A percentile compares a stretch with the other conserved stretches of the same genome.
Evolutionary conservation across 192 early-diverging fungal species (phyloP).

Genomic region (Globomyces pollinis-pini): DNA sequence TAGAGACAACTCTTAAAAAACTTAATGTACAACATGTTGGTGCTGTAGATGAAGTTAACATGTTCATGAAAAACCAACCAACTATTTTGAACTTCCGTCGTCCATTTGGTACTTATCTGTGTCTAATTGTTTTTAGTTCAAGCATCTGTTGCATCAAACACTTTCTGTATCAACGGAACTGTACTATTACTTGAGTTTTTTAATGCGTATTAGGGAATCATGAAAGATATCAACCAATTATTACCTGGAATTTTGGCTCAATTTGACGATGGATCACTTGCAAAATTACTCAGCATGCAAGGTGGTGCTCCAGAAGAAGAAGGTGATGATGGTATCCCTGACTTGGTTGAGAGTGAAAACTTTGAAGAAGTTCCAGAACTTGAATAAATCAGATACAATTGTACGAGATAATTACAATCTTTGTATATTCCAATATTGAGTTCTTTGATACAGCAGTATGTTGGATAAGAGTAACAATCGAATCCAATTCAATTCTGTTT

Average conservation of each 20-base stretch:
- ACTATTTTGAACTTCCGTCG: slow-evolving; percentile 83
- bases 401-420: no score
- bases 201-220: slow-evolving; percentile 67
- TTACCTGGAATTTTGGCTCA: slow-evolving; percentile 72
- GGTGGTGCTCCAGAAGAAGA: slow-evolving; percentile 49
- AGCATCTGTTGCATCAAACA: slow-evolving; percentile 81
- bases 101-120: slow-evolving; percentile 76
- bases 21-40: slow-evolving; percentile 78
- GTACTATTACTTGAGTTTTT: slow-evolving; percentile 74
- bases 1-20: slow-evolving; percentile 83
- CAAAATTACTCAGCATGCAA: slow-evolving; percentile 72
- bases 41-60: slow-evolving; percentile 95
- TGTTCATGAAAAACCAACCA: slow-evolving; percentile 93
- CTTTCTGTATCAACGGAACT: slow-evolving; percentile 86
- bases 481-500: no score
- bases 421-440: no score
- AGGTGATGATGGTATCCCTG: slow-evolving; percentile 90
- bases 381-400: no score
- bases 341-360: slow-evolving; percentile 60
- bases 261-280: slow-evolving; percentile 83
- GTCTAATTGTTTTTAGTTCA: slow-evolving; percentile 49
- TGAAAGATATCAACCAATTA: slow-evolving; percentile 81
- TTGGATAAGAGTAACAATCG: no score
- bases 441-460: no score
- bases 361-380: slow-evolving; percentile 11